A percentile compares a stretch with the other conserved stretches of the same genome.
Evolutionary conservation across 768 basidiomycete species (phyloP).

Genomic region (Lepiota venenata): DNA sequence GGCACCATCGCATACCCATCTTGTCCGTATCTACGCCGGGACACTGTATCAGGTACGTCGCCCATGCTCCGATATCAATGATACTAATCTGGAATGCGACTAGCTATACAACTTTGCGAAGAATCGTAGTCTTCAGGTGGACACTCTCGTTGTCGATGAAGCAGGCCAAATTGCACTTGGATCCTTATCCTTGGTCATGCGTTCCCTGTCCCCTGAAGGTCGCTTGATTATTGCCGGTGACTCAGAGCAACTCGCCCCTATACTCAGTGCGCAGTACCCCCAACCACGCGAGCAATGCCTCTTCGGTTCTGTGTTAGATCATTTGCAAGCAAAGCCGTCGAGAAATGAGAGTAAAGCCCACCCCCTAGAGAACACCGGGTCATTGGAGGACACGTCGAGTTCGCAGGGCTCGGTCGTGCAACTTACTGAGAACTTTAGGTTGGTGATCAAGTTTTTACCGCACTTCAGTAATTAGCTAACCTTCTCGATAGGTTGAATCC

Average conservation of each 20-base stretch:
- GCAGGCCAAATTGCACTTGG: constrained; percentile 49
- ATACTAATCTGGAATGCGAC: background rate
- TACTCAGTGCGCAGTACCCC: constrained; percentile 45
- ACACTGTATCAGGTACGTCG: constrained; percentile 43
- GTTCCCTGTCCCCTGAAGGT: constrained; percentile 32
- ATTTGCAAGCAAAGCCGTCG: constrained; percentile 27
- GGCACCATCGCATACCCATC: constrained; percentile 25
- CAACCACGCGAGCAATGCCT: constrained; percentile 31
- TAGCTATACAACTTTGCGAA: constrained; percentile 49
- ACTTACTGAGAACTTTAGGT: constrained; percentile 51
- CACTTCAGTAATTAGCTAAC: background rate
- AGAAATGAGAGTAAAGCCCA: constrained; percentile 4
- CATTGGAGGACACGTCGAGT: constrained; percentile 16
- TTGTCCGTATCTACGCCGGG: constrained; percentile 39
- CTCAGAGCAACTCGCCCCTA: constrained; percentile 50
- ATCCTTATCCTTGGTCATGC: constrained; percentile 41
- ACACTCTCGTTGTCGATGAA: constrained; percentile 46
- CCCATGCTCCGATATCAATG: background rate
- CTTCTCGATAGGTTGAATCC: constrained; percentile 37
- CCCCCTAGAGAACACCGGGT: constrained; percentile 11
- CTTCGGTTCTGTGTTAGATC: constrained; percentile 49
- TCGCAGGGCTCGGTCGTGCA: constrained; percentile 42
- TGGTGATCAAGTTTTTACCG: constrained; percentile 5
- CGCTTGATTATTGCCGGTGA: constrained; percentile 49
- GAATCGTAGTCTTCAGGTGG: constrained; percentile 32